phyloP scores from a whole-genome alignment of 139 green algal genomes.

The Tetradesmus obliquus region DNA sequence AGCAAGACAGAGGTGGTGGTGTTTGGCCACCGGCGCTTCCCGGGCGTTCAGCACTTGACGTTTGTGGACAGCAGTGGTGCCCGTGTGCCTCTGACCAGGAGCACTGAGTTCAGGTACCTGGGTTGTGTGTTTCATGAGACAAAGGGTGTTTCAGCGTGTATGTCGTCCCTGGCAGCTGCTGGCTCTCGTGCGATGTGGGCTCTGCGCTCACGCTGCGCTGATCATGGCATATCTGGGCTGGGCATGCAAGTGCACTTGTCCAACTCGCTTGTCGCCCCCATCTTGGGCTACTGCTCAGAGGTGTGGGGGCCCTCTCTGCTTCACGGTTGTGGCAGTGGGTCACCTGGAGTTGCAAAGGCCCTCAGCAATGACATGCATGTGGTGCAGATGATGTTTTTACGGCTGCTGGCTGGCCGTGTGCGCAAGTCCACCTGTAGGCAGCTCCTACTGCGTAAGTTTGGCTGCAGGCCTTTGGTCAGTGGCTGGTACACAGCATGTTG shows the following conservation, averaged over 20 bases:
- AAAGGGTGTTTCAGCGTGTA: not conserved
- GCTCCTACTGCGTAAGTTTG: too few relatives aligned
- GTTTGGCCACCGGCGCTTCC: not conserved
- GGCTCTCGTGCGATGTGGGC: not conserved
- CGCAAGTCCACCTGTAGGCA: too few relatives aligned
- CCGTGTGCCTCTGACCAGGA: not conserved
- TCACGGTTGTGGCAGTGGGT: too few relatives aligned
- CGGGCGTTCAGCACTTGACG: not conserved
- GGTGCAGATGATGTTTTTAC: not conserved
- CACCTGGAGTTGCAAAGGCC: too few relatives aligned
- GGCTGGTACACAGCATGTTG: too few relatives aligned
- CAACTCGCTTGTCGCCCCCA: not conserved
- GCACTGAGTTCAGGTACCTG: too few relatives aligned
- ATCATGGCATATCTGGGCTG: not conserved
- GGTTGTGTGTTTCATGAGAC: not conserved
- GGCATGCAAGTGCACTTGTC: not conserved
- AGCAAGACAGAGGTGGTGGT: slow-evolving; percentile 27
- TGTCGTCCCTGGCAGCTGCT: not conserved
- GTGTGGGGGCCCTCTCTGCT: too few relatives aligned
- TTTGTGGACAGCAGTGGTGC: too few relatives aligned
- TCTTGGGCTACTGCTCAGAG: not conserved
- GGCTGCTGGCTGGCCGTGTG: not conserved
- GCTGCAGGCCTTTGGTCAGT: too few relatives aligned
- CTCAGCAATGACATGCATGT: too few relatives aligned
- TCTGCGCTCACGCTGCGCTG: not conserved